Percentiles rank a stretch among this genome's conserved stretches.
Evolutionary conservation across 2,329 filamentous ascomycete species (phyloP).

Genomic region (Neonectria coccinea): DNA sequence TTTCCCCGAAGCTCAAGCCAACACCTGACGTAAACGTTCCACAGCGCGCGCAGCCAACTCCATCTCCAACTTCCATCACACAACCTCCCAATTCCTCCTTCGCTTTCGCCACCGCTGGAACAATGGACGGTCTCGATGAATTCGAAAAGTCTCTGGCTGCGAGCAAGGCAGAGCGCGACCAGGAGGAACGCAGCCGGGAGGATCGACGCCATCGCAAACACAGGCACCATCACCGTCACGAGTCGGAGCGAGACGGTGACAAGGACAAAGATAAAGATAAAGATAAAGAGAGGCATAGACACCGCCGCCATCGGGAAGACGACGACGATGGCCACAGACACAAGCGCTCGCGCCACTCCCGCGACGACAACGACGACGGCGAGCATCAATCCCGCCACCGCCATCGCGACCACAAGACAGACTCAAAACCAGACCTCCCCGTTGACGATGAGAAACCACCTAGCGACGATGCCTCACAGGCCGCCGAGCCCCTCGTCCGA

Average conservation of each 20-base stretch:
- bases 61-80: not conserved
- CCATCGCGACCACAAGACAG: slow-evolving; percentile 53
- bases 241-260: slow-evolving; percentile 43
- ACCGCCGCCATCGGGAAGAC: slow-evolving; percentile 51
- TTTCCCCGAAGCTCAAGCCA: slow-evolving; percentile 2
- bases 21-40: slow-evolving; percentile 20
- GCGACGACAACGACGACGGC: slow-evolving; percentile 58
- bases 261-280: slow-evolving; percentile 35
- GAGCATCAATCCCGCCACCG: slow-evolving; percentile 57
- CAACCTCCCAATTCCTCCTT: not conserved
- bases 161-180: slow-evolving; percentile 67
- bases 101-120: slow-evolving; percentile 39
- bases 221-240: slow-evolving; percentile 61
- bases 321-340: slow-evolving; percentile 66
- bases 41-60: not conserved
- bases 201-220: slow-evolving; percentile 58
- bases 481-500: slow-evolving; percentile 64
- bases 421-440: slow-evolving; percentile 64
- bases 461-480: slow-evolving; percentile 42
- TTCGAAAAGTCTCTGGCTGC: slow-evolving; percentile 83
- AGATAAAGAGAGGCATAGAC: slow-evolving; percentile 47
- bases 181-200: slow-evolving; percentile 59
- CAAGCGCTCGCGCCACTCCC: slow-evolving; percentile 69
- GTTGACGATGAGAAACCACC: slow-evolving; percentile 60
- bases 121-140: slow-evolving; percentile 72